A percentile compares a stretch with the other conserved stretches of the same genome.
phyloP scores from a whole-genome alignment of 441 rosid genomes.

The Hura crepitans region DNA sequence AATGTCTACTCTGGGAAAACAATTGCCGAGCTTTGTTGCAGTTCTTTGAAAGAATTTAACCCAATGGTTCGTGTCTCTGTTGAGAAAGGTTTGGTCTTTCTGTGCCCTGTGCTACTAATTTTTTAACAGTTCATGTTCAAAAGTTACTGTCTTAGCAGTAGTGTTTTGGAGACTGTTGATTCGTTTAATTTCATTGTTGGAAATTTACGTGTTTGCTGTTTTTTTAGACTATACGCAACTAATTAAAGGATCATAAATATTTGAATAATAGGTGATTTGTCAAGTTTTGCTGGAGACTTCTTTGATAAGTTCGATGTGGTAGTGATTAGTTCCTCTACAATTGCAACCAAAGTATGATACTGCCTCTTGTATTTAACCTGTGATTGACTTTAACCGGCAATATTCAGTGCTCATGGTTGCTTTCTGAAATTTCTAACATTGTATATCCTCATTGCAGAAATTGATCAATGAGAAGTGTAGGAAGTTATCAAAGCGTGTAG shows the following conservation, averaged over 20 bases:
- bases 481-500: constrained; percentile 60
- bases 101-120: not conserved
- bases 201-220: not conserved
- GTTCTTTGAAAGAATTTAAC: constrained; percentile 69
- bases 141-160: not conserved
- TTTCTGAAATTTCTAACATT: constrained; percentile 5
- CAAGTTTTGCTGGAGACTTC: constrained; percentile 48
- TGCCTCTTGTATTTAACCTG: not conserved
- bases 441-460: constrained; percentile 38
- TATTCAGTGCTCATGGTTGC: constrained; percentile 2
- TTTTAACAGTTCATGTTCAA: not conserved
- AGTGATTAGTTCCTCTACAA: constrained; percentile 57
- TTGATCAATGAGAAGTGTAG: constrained; percentile 69
- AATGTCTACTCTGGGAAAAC: constrained; percentile 35
- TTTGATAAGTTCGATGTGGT: constrained; percentile 66
- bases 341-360: constrained; percentile 45
- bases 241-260: not conserved
- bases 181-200: not conserved
- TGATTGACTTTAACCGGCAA: constrained; percentile 3
- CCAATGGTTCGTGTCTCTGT: constrained; percentile 79
- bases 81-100: constrained; percentile 47
- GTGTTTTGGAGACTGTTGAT: not conserved
- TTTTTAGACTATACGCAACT: not conserved
- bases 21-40: constrained; percentile 56
- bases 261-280: constrained; percentile 52